Conservation (phyloP, 2,329 filamentous ascomycete genomes). For the Fusarium anguioides region DNA sequence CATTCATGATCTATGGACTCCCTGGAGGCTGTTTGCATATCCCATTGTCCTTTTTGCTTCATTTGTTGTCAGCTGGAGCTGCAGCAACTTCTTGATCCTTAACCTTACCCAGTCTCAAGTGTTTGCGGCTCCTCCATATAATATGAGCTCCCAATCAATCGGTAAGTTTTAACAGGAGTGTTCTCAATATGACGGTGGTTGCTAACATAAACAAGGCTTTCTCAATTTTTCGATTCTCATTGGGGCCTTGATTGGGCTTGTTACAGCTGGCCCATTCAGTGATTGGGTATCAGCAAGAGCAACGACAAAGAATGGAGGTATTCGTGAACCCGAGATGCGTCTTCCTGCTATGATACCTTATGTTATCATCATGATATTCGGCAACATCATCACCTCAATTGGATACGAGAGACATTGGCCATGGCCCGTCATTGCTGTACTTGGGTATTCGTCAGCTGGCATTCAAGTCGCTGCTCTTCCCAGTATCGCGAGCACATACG, state of each 20-base stretch:
- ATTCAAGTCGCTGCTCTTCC: slow-evolving; percentile 1
- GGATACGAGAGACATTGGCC: slow-evolving; percentile 6
- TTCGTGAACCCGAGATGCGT: slow-evolving; percentile 8
- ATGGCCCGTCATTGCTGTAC: neutral
- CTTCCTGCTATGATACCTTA: slow-evolving; percentile 6
- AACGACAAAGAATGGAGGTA: neutral
- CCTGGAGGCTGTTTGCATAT: neutral
- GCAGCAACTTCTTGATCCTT: slow-evolving; percentile 12
- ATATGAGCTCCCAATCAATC: slow-evolving; percentile 6
- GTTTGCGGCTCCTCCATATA: slow-evolving; percentile 1
- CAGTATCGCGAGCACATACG: neutral
- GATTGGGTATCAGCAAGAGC: slow-evolving; percentile 6
- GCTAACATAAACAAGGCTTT: neutral
- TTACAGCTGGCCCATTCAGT: slow-evolving; percentile 2
- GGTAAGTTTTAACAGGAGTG: neutral
- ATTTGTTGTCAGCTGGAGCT: slow-evolving; percentile 14
- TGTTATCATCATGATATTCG: neutral
- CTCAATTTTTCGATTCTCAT: slow-evolving; percentile 5
- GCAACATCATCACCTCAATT: neutral
- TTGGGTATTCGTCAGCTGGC: neutral
- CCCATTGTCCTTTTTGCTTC: slow-evolving; percentile 5
- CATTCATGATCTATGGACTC: neutral
- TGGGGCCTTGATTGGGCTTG: neutral
- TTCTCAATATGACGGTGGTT: too few species aligned
- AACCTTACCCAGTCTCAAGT: slow-evolving; percentile 9